These are phyloP conservation scores for Didymella keratinophila DNA, from an alignment of 2,329 filamentous ascomycete species.

Conservation along the genomic window DNA sequence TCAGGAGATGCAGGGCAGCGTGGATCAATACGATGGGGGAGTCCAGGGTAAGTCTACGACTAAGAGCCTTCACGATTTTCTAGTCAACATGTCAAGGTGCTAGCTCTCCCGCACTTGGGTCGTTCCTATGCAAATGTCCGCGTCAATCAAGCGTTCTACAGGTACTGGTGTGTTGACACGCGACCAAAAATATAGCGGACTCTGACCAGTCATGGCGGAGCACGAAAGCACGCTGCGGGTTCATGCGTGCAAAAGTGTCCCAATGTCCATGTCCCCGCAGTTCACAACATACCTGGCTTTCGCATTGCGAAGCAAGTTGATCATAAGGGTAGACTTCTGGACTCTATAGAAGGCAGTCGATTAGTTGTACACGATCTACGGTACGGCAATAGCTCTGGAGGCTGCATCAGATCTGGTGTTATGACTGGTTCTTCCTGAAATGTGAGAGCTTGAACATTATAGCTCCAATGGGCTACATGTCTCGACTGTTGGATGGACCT, in stretches of 20 bases:
- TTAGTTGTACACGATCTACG: too few species aligned
- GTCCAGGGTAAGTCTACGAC: background rate
- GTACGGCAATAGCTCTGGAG: too few species aligned
- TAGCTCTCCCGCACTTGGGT: background rate
- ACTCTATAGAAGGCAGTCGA: too few species aligned
- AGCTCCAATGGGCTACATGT: background rate
- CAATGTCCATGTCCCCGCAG: conserved; percentile 39
- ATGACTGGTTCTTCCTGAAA: too few species aligned
- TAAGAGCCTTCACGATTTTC: background rate
- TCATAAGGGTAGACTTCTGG: too few species aligned
- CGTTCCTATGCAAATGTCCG: conserved; percentile 1
- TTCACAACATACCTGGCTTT: conserved; percentile 18
- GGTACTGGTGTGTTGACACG: conserved; percentile 41
- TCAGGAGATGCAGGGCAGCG: conserved; percentile 12
- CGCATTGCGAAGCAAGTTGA: too few species aligned
- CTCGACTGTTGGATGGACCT: background rate
- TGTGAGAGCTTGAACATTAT: background rate
- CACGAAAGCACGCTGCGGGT: conserved; percentile 48
- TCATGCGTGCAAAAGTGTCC: conserved; percentile 42
- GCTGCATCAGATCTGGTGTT: too few species aligned
- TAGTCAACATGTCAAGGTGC: background rate
- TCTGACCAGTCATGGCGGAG: conserved; percentile 39
- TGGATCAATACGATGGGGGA: background rate
- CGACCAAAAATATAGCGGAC: conserved; percentile 32
- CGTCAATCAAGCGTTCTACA: conserved; percentile 30